These are phyloP conservation scores for Spathaspora passalidarum DNA, from an alignment of 805 yeast genomes.

Conservation along the genomic window DNA sequence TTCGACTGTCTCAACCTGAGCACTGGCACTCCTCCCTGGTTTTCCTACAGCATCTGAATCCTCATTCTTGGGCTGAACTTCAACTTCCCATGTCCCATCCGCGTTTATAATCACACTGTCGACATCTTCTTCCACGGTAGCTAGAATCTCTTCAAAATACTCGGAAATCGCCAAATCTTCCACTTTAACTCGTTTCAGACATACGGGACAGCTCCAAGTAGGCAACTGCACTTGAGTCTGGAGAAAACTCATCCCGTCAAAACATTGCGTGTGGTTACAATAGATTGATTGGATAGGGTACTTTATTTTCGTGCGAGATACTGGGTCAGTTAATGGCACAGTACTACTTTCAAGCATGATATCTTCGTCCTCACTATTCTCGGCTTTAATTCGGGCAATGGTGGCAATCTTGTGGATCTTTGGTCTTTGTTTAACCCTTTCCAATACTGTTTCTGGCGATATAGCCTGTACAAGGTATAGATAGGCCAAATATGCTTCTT, in stretches of 20 bases:
- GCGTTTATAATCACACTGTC: constrained; percentile 65
- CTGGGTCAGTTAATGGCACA: constrained; percentile 73
- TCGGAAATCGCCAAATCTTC: constrained; percentile 72
- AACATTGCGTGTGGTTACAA: constrained; percentile 85
- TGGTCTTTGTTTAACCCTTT: constrained; percentile 31
- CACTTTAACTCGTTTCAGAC: constrained; percentile 51
- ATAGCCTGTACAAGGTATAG: constrained; percentile 54
- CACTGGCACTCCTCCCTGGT: constrained; percentile 1
- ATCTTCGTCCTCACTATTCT: constrained; percentile 50
- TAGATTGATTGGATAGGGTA: constrained; percentile 66
- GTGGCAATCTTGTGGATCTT: constrained; percentile 55
- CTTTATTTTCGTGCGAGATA: constrained; percentile 66
- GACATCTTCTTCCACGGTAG: constrained; percentile 48
- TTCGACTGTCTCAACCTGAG: constrained; percentile 26
- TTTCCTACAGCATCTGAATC: too few relatives aligned
- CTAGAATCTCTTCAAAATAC: constrained; percentile 62
- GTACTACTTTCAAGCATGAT: constrained; percentile 63
- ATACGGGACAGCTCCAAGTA: constrained; percentile 87
- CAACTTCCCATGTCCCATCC: constrained; percentile 70
- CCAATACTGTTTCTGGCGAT: constrained; percentile 20
- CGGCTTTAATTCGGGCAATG: constrained; percentile 40
- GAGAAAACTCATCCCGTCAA: constrained; percentile 75
- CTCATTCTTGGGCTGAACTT: constrained; percentile 5
- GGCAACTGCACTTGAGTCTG: constrained; percentile 77
- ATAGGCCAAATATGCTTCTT: constrained; percentile 47